A percentile compares a stretch with the other conserved stretches of the same genome.
Evolutionary conservation across 176 grass and related monocot genomes (phyloP).

Genomic region (Alopecurus myosuroides): DNA sequence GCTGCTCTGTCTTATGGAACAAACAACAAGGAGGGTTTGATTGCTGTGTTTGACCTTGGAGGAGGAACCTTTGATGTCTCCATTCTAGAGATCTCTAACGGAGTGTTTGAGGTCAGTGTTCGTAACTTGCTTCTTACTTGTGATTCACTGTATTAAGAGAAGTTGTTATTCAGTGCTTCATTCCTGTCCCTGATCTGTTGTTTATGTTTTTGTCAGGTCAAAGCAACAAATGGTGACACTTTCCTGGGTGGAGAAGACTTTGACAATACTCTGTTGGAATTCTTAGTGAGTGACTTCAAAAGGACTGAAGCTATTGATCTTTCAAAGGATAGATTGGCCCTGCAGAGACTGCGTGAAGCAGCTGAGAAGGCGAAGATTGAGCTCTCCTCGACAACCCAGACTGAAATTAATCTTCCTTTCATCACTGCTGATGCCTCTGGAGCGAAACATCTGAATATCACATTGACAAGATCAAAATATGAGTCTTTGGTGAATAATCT

Average conservation of each 20-base stretch:
- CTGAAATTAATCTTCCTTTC: slow-evolving; percentile 43
- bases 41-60: slow-evolving; percentile 43
- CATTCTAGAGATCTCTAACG: slow-evolving; percentile 42
- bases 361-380: slow-evolving; percentile 53
- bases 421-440: slow-evolving; percentile 45
- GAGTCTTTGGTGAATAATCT: slow-evolving; percentile 27
- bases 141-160: not conserved
- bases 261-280: slow-evolving; percentile 40
- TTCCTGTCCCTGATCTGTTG: not conserved
- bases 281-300: slow-evolving; percentile 35
- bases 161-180: not conserved
- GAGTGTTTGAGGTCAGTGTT: slow-evolving; percentile 37
- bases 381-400: slow-evolving; percentile 43
- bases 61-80: slow-evolving; percentile 47
- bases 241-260: slow-evolving; percentile 45
- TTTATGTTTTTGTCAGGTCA: slow-evolving; percentile 25
- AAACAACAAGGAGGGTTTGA: slow-evolving; percentile 45
- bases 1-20: slow-evolving; percentile 43
- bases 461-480: slow-evolving; percentile 47
- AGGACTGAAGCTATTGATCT: slow-evolving; percentile 38
- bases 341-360: slow-evolving; percentile 48
- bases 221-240: slow-evolving; percentile 47
- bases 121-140: not conserved
- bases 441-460: slow-evolving; percentile 48
- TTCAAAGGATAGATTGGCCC: slow-evolving; percentile 39